Base-by-base conservation (phyloP, 164 flowering plant species). In the Macadamia tetraphylla region DNA sequence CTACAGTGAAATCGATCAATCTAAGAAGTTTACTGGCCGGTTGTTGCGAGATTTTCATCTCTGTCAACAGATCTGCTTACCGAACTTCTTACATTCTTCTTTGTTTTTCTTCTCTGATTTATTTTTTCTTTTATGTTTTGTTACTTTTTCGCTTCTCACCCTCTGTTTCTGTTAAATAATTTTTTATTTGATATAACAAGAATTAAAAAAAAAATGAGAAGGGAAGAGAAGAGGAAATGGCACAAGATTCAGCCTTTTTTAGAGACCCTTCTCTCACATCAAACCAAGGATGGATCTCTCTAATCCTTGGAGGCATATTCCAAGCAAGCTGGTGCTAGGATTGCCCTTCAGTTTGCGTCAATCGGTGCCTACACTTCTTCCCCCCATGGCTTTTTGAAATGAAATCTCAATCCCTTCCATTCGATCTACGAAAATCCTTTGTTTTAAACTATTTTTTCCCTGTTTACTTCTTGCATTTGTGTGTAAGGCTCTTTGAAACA, bases 1-100 rank as follows among this genome's bases (percentile, higher is more conserved):
- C 81, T 81, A 78, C 72, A 81, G 83, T 79, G 30, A 81, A 9
- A 76, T 73, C 64, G 0, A 76, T 59, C 5, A 9, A 10, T 10
- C 40, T 1, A 1, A 76, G 84, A 76, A 74, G 81, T 58, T 76
- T n/a, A 64, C 80, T 81, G 84, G 81, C 84, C 83, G 83, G 77
- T 78, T 66, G 81, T 75, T 29, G 75, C 51, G 68, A 68, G 67
- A 57, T 71, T 59, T 35, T 12, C 29, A 46, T 73, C 71, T 67
- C 75, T 13, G 65, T 61, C 73, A 71, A 70, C 78, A 32, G 1
- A 70, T 77, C 73, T 75, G 83, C 78, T 80, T 77, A 80, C 83
- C 80, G 80, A 80, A 35, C 80, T 76, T 80, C 83, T 73, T 29
- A 80, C 72, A 77, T 63, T 67, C 59, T 2, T 58, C n/a, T 63